Conservation (phyloP, 2,329 filamentous ascomycete species). For the Trichoderma cornu-damae region DNA sequence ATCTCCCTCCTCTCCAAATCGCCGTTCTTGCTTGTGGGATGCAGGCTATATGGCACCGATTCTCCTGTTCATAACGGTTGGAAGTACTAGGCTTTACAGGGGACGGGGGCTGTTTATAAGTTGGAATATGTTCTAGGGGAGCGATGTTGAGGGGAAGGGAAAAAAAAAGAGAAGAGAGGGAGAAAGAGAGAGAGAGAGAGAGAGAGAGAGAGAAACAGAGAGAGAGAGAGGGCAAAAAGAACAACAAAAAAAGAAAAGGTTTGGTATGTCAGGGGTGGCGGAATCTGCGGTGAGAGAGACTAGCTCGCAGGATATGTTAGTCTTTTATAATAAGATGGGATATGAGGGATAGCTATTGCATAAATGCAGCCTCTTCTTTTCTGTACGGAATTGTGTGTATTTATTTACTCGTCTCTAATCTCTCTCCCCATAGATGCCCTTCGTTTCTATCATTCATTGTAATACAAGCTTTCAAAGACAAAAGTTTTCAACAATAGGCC, state of each 20-base stretch:
- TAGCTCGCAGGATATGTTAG: constrained; percentile 8
- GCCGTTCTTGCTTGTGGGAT: background rate
- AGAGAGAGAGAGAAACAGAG: no score
- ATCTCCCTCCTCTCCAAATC: background rate
- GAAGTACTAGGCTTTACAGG: background rate
- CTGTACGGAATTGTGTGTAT: background rate
- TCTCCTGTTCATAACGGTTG: constrained; percentile 4
- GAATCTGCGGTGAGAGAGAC: background rate
- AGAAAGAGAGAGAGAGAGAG: no score
- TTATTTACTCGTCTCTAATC: background rate
- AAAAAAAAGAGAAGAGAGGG: no score
- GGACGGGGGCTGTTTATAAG: background rate
- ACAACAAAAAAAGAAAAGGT: background rate
- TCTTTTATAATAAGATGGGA: constrained; percentile 4
- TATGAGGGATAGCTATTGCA: background rate
- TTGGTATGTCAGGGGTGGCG: background rate
- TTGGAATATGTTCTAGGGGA: background rate
- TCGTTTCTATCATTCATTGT: background rate
- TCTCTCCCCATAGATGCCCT: background rate
- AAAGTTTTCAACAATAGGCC: background rate
- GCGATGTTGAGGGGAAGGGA: no score
- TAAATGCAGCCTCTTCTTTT: background rate
- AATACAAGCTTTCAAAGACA: background rate
- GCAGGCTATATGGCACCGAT: background rate
- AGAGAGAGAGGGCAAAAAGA: no score